Base-by-base conservation (phyloP, 306 rosid species). In the Nissolia schottii region DNA sequence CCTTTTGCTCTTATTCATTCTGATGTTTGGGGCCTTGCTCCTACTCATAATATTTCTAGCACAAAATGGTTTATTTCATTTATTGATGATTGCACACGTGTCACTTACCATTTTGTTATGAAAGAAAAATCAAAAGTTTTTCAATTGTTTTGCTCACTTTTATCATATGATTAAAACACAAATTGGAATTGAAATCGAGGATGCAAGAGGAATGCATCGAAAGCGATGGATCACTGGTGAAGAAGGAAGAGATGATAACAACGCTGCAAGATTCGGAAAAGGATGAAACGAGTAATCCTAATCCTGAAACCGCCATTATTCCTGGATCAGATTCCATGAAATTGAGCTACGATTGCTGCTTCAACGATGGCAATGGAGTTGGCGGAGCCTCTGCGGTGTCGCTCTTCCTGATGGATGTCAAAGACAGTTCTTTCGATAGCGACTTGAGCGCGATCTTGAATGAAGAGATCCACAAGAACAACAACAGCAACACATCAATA, bases 371-470 rank as follows among this genome's bases (percentile, higher is more conserved):
- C 45, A 67, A 35, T 46, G n/a, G n/a, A n/a, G n/a, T n/a, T n/a
- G n/a, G n/a, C n/a, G n/a, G n/a, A n/a, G n/a, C n/a, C n/a, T n/a
- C n/a, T n/a, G 64, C 58, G 0, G 80, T 40, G 12, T 73, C 90
- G 5, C 71, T 83, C 27, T 81, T 86, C 66, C 54, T 78, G 0
- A 4, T 3, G 0, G 95, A 92, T 5, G 83, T 89, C 27, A 91
- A 91, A 85, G 97, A 91, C 61, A 97, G 98, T 1, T 81, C 87
- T 35, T 93, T 97, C 0, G 98, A 93, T 54, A 93, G 98, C 12
- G 98, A 94, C 72, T 87, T 97, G 0, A 94, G 99, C 29, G 97
- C 97, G 16, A 88, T 94, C 70, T 50, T 94, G 69, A 94, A 91
- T 74, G 99, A 94, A 38, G 97, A 79, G 6, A 43, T n/a, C n/a